Evolutionary conservation across 352 stramenopile genomes (phyloP).

Genomic region (Phytopythium delawarense): DNA sequence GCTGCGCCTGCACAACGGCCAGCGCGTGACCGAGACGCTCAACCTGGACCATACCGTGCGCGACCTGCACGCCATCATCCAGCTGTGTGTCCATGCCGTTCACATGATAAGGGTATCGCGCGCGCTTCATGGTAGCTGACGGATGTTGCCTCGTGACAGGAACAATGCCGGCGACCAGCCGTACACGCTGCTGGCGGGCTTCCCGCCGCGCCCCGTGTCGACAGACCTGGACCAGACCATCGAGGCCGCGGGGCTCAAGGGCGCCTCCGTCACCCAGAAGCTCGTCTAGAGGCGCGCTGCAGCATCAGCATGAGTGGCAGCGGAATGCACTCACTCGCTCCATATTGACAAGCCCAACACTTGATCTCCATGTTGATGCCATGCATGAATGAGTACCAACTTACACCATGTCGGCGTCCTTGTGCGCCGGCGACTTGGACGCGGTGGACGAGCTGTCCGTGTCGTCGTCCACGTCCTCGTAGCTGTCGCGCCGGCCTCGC

Average conservation of each 20-base stretch:
- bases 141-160: conserved; percentile 15
- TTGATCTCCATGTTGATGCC: neutral
- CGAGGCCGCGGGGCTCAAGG: conserved; percentile 89
- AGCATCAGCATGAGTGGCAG: neutral
- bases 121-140: too few relatives aligned
- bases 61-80: conserved; percentile 86
- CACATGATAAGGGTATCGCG: neutral
- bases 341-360: neutral
- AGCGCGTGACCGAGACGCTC: conserved; percentile 74
- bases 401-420: conserved; percentile 4
- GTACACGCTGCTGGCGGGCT: conserved; percentile 92
- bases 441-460: neutral
- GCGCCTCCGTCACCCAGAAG: conserved; percentile 91
- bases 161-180: conserved; percentile 63
- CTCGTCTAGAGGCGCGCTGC: conserved; percentile 44
- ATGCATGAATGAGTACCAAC: neutral
- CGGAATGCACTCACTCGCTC: neutral
- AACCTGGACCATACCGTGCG: conserved; percentile 88
- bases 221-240: conserved; percentile 84
- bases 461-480: neutral
- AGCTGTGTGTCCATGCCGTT: conserved; percentile 34
- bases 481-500: neutral
- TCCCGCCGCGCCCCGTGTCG: conserved; percentile 86
- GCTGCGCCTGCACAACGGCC: conserved; percentile 84
- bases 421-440: neutral